Conservation (phyloP, 768 basidiomycete genomes). For the Amanita fuliginea region DNA sequence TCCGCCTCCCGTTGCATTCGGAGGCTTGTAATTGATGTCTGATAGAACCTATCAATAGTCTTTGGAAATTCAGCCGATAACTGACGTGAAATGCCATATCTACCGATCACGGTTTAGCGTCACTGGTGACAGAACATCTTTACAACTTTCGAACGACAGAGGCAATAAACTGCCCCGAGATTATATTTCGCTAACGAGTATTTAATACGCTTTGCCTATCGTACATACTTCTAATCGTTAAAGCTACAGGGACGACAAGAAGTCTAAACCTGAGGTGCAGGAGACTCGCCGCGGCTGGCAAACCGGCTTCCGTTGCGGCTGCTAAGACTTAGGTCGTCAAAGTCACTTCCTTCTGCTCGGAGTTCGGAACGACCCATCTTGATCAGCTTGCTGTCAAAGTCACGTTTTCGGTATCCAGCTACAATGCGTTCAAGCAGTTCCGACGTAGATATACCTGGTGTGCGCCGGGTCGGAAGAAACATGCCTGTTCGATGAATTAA, state of each 20-base stretch:
- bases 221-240: not conserved
- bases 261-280: not conserved
- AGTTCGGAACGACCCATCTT: constrained; percentile 79
- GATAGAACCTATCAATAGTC: too few species aligned
- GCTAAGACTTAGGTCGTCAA: constrained; percentile 29
- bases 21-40: too few species aligned
- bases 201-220: not conserved
- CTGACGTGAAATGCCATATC: too few species aligned
- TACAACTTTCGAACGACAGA: too few species aligned
- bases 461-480: constrained; percentile 92
- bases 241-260: not conserved
- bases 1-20: too few species aligned
- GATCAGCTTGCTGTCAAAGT: constrained; percentile 82
- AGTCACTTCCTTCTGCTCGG: constrained; percentile 51
- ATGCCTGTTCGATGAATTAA: constrained; percentile 42
- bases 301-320: constrained; percentile 24
- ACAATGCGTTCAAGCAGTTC: constrained; percentile 90
- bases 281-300: constrained; percentile 11
- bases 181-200: not conserved
- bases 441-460: constrained; percentile 90
- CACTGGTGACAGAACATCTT: too few species aligned
- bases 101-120: too few species aligned
- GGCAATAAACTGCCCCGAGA: not conserved
- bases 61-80: too few species aligned
- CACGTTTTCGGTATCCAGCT: constrained; percentile 68